Base-by-base conservation (phyloP, 768 basidiomycete genomes). In the Amanita muscaria region DNA sequence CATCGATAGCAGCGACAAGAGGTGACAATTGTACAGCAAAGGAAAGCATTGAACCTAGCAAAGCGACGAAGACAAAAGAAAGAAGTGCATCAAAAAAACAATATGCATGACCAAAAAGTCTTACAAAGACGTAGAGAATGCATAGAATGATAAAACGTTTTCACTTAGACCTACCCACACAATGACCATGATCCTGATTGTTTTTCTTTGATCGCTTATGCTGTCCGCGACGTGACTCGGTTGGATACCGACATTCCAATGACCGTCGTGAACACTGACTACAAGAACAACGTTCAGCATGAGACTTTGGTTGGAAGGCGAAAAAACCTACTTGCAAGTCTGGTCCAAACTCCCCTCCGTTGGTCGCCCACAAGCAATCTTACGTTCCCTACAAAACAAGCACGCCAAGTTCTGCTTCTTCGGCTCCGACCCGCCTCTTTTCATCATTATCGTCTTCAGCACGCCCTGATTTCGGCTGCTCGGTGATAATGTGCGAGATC, bases 251-350 rank as follows among this genome's bases (percentile, higher is more conserved):
- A 51, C 74, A 76, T 45, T 64, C 64, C 45, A 74, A 65, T 42
- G 68, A 66, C 8, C 74, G 66, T 33, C 72, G 64, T 18, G 67
- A 67, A 51, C 74, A 76, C 60, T 76, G 74, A 56, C 73, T 76
- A 52, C 42, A 48, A 14, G 46, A 14, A 2, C 25, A n/a, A n/a
- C 16, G 24, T 15, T 22, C 48, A 38, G 12, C 22, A 16, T 16
- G n/a, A 24, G 9, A 11, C n/a, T 18, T 15, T 11, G 21, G 4
- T 5, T 22, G 41, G 8, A 24, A 44, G 9, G 31, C n/a, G 9
- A 31, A 4, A 46, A 23, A 42, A 50, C 73, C 58, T 49, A 74
- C 73, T 74, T 73, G 73, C 73, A 74, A 0, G 70, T 67, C 34
- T 60, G 64, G 52, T 74, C 70, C 14, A 60, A 55, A 44, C 61